phyloP scores from a whole-genome alignment of 148 eudicot genomes.

The Vaccinium myrtillus region DNA sequence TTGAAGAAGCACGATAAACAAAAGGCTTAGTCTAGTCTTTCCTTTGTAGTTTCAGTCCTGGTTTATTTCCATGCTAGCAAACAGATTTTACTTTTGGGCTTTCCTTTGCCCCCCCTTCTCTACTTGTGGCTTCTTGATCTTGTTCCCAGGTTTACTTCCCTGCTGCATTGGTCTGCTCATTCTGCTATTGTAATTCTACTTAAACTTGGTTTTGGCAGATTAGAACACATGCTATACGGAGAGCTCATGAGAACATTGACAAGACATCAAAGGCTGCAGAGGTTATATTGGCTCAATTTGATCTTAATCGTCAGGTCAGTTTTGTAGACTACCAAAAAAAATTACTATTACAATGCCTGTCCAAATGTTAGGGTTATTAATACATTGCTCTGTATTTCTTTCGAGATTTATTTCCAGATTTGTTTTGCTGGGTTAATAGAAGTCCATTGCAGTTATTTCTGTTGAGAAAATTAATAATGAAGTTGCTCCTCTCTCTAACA shows the following conservation, averaged over 20 bases:
- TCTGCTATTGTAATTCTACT: neutral
- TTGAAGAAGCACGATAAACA: neutral
- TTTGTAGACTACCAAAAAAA: neutral
- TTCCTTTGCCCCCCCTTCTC: neutral
- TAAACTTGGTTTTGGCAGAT: constrained; percentile 41
- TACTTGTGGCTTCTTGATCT: neutral
- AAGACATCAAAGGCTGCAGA: constrained; percentile 87
- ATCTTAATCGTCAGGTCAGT: constrained; percentile 73
- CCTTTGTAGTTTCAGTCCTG: neutral
- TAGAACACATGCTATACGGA: constrained; percentile 75
- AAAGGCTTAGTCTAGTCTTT: neutral
- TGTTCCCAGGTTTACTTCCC: neutral
- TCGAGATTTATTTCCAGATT: neutral
- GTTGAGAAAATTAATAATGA: neutral
- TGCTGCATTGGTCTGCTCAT: neutral
- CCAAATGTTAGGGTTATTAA: neutral
- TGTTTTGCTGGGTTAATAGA: neutral
- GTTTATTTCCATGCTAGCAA: neutral
- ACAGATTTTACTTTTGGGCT: neutral
- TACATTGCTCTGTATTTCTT: neutral
- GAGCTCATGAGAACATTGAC: constrained; percentile 90
- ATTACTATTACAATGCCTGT: neutral
- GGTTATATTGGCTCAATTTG: constrained; percentile 73
- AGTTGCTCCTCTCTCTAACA: neutral
- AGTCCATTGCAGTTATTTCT: neutral